Evolutionary conservation across 495 filamentous ascomycete genomes (phyloP).

Genomic region (Schizothecium vesticola): DNA sequence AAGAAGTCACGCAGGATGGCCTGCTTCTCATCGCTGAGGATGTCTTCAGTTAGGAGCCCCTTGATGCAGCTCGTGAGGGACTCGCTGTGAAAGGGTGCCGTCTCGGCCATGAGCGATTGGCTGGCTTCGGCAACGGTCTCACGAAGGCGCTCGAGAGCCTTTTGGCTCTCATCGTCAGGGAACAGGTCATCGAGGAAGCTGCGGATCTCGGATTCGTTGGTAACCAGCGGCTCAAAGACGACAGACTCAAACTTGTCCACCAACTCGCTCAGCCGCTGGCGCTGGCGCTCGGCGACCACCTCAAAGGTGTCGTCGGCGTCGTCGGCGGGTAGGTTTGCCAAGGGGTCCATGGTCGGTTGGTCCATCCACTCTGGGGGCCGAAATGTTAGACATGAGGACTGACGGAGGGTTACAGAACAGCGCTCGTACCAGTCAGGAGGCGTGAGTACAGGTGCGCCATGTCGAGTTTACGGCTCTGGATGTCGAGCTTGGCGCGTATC

Average conservation of each 20-base stretch:
- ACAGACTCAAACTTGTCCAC: slow-evolving; percentile 52
- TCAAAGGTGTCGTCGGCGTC: slow-evolving; percentile 25
- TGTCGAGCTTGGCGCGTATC: slow-evolving; percentile 35
- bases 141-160: slow-evolving; percentile 26
- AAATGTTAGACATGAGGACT: background rate
- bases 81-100: slow-evolving; percentile 24
- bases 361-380: slow-evolving; percentile 51
- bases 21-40: slow-evolving; percentile 58
- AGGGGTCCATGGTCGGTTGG: slow-evolving; percentile 17
- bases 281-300: slow-evolving; percentile 36
- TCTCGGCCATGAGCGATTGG: slow-evolving; percentile 14
- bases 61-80: slow-evolving; percentile 38
- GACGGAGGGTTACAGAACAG: background rate
- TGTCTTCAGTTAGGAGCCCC: slow-evolving; percentile 53
- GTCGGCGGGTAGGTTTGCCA: slow-evolving; percentile 17
- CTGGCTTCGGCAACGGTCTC: slow-evolving; percentile 12
- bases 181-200: slow-evolving; percentile 53
- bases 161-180: slow-evolving; percentile 29
- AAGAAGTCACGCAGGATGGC: slow-evolving; percentile 55
- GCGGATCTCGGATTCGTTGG: slow-evolving; percentile 43
- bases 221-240: slow-evolving; percentile 50
- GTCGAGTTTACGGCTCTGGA: slow-evolving; percentile 51
- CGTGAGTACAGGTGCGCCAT: slow-evolving; percentile 58
- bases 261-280: slow-evolving; percentile 47
- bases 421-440: slow-evolving; percentile 45